Evolutionary conservation across 2,329 filamentous ascomycete genomes (phyloP), one percentile per base, ranked within the genome.

Genomic region (Aspergillus intermedius): DNA sequence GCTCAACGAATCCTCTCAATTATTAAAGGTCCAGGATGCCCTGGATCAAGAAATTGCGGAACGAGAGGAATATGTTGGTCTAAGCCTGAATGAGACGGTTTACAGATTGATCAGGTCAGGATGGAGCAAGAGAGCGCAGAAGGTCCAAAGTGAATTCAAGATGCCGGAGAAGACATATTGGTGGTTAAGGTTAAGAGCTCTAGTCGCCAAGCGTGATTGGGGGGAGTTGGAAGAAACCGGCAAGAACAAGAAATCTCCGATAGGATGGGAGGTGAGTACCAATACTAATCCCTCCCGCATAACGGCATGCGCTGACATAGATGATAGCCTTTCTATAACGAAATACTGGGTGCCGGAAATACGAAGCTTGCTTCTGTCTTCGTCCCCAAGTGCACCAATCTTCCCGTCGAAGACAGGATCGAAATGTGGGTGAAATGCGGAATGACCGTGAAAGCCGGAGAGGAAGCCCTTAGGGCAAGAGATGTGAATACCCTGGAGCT

Each of bases 371-470:
- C 93, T 1, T 81, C 86, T 0, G 68, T 82, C 4, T 97, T 96
- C 69, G 83, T 97, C 45, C 83, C 88, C 2, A 97, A 97, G 69
- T 96, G 91, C 73, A 85, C 84, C 13, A 76, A 77, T 48, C 66
- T 94, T 42, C 78, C 83, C 41, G 75, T 80, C 1, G 78, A 81
- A 2, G 86, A 90, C 59, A 76, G 84, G 3, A 84, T 95, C 48
- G 81, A 86, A 57, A 96, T 98, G 91, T 98, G 91, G 79, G 84
- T 95, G 60, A 95, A 95, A 72, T 97, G 93, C 67, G 91, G 91
- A 15, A 81, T 95, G 83, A 76, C 89, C 41, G 80, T 86, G 23
- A 90, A 88, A 71, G 93, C 93, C 2, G 93, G 87, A 3, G 91
- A 97, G 71, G 93, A 97, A 72, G 91, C 93, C 3, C 78, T 90